A percentile compares a stretch with the other conserved stretches of the same genome.
Conservation (phyloP, 1,284 basidiomycete species). For the Ustilago bromivora region DNA sequence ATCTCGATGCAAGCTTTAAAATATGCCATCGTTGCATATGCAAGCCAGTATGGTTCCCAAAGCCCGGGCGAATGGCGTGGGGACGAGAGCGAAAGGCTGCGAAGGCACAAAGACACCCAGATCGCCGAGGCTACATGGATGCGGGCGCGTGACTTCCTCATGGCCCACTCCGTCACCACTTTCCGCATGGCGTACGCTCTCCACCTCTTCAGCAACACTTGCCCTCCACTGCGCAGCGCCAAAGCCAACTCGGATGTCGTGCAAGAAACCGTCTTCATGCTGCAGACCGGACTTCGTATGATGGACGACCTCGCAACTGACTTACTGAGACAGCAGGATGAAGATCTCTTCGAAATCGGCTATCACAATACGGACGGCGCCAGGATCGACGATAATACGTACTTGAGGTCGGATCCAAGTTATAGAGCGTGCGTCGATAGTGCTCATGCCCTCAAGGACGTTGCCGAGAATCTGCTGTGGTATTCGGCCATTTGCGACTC, state of each 20-base stretch:
- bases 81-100: conserved; percentile 16
- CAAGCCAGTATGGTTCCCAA: conserved; percentile 48
- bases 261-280: conserved; percentile 24
- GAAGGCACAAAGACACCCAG: conserved; percentile 37
- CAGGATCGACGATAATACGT: conserved; percentile 20
- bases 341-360: conserved; percentile 38
- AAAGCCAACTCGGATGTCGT: conserved; percentile 23
- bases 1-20: conserved; percentile 43
- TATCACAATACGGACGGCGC: conserved; percentile 37
- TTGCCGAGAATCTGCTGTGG: conserved; percentile 45
- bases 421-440: conserved; percentile 34
- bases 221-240: conserved; percentile 34
- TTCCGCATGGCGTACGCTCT: conserved; percentile 49
- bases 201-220: conserved; percentile 47
- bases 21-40: conserved; percentile 48
- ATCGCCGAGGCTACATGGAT: conserved; percentile 47
- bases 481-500: conserved; percentile 48
- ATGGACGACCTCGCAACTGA: conserved; percentile 49
- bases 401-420: conserved; percentile 25
- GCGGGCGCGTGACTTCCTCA: conserved; percentile 41
- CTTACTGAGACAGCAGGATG: conserved; percentile 40
- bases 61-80: conserved; percentile 33
- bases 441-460: conserved; percentile 35
- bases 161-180: conserved; percentile 39
- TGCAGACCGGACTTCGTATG: conserved; percentile 46